A percentile compares a stretch with the other conserved stretches of the same genome.
phyloP scores from a whole-genome alignment of 2,329 filamentous ascomycete species.

The Colletotrichum sp. region DNA sequence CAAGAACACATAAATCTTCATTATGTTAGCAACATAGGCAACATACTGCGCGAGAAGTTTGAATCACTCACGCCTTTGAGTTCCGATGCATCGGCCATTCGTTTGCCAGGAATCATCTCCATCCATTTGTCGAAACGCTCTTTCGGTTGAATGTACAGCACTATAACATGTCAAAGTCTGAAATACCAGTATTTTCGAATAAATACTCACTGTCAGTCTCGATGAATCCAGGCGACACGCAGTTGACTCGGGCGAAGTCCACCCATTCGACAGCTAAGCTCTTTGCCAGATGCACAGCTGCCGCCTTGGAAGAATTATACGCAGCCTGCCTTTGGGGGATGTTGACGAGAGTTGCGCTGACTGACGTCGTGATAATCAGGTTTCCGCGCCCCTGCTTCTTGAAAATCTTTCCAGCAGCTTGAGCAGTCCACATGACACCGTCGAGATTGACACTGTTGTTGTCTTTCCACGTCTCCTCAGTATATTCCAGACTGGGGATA shows the following conservation, averaged over 20 bases:
- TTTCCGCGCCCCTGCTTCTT: constrained; percentile 29
- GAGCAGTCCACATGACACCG: constrained; percentile 30
- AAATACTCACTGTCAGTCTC: constrained; percentile 21
- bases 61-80: constrained; percentile 18
- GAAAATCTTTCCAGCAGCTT: constrained; percentile 21
- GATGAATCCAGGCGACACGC: constrained; percentile 35
- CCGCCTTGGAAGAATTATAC: constrained; percentile 49
- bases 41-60: background rate
- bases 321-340: constrained; percentile 37
- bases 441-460: constrained; percentile 32
- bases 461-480: constrained; percentile 27
- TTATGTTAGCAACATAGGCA: background rate
- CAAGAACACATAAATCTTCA: constrained; percentile 50
- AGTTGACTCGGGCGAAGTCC: constrained; percentile 44
- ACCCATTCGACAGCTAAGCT: constrained; percentile 48
- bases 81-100: constrained; percentile 21
- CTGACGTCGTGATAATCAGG: constrained; percentile 26
- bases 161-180: background rate
- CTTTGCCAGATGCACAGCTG: constrained; percentile 42
- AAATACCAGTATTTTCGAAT: background rate
- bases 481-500: constrained; percentile 28
- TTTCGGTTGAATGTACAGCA: constrained; percentile 21
- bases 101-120: constrained; percentile 21
- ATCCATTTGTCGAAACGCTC: constrained; percentile 22
- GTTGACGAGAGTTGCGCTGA: constrained; percentile 21